Conservation (phyloP, 1,139 yeast genomes). For the Yamadazyma conglobata region DNA sequence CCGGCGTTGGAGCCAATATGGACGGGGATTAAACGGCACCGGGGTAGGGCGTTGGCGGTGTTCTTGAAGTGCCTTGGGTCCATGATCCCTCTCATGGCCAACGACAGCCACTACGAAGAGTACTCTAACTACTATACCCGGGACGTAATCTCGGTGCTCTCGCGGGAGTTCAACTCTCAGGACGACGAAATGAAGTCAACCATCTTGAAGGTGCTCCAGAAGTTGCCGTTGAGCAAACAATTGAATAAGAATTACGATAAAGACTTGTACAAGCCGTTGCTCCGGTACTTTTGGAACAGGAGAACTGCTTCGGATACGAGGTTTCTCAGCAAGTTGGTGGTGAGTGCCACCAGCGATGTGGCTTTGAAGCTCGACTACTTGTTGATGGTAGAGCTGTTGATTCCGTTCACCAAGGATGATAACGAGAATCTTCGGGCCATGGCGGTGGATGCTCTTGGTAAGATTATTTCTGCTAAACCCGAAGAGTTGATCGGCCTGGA, state of each 20-base stretch:
- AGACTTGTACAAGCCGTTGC: conserved; percentile 60
- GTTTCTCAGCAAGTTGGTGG: conserved; percentile 54
- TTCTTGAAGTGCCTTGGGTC: conserved; percentile 78
- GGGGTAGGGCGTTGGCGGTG: conserved; percentile 77
- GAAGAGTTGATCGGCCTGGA: conserved; percentile 38
- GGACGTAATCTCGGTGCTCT: conserved; percentile 64
- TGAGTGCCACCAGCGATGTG: conserved; percentile 68
- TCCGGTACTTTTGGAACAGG: conserved; percentile 76
- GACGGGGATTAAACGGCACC: conserved; percentile 71
- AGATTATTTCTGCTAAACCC: conserved; percentile 25
- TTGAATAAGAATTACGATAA: conserved; percentile 26
- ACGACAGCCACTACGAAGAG: conserved; percentile 51
- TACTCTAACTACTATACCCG: conserved; percentile 75
- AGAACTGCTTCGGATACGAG: conserved; percentile 55
- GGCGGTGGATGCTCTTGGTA: conserved; percentile 66
- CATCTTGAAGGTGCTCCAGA: conserved; percentile 45
- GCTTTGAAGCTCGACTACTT: conserved; percentile 68
- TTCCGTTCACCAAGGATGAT: conserved; percentile 69
- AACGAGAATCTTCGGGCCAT: conserved; percentile 76
- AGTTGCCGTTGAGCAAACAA: conserved; percentile 31
- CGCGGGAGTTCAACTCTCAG: conserved; percentile 74
- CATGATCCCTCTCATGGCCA: conserved; percentile 79
- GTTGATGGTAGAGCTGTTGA: conserved; percentile 54
- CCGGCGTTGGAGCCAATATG: conserved; percentile 67
- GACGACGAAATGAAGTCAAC: conserved; percentile 88